These are phyloP conservation scores for Argentina anserina DNA, from an alignment of 306 rosid species.

Conservation along the genomic window DNA sequence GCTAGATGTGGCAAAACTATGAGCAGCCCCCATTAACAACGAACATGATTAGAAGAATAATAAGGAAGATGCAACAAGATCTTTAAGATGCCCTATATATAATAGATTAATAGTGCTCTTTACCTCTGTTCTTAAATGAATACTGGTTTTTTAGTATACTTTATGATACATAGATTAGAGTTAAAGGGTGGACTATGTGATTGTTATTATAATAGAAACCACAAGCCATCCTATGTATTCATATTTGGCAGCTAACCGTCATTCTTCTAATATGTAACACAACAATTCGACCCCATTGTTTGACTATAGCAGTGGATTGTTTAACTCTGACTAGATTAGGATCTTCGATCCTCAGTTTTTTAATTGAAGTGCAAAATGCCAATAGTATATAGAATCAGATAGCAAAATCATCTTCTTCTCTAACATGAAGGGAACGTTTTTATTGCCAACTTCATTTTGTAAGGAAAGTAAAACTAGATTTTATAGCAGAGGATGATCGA, in stretches of 20 bases:
- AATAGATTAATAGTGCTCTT: background rate
- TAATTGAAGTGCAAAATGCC: too few relatives aligned
- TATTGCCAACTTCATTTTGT: background rate
- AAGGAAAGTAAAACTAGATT: background rate
- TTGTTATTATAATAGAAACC: background rate
- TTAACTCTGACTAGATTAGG: background rate
- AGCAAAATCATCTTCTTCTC: background rate
- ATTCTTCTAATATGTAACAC: background rate
- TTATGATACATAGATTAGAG: background rate
- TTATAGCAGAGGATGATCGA: background rate
- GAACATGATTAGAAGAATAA: too few relatives aligned
- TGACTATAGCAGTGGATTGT: background rate
- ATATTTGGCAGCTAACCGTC: background rate
- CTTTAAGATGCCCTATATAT: background rate
- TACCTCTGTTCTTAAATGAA: background rate
- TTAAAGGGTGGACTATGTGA: background rate
- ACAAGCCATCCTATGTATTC: background rate
- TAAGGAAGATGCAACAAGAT: too few relatives aligned
- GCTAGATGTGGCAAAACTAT: background rate
- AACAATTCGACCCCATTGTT: background rate
- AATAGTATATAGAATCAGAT: background rate
- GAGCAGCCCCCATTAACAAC: background rate
- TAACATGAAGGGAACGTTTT: background rate
- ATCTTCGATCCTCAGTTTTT: background rate
- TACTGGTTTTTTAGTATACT: background rate